A percentile compares a stretch with the other conserved stretches of the same genome.
These are phyloP conservation scores for Cutaneotrichosporon sp. DNA, from an alignment of 1,284 basidiomycete genomes.

Conservation along the genomic window DNA sequence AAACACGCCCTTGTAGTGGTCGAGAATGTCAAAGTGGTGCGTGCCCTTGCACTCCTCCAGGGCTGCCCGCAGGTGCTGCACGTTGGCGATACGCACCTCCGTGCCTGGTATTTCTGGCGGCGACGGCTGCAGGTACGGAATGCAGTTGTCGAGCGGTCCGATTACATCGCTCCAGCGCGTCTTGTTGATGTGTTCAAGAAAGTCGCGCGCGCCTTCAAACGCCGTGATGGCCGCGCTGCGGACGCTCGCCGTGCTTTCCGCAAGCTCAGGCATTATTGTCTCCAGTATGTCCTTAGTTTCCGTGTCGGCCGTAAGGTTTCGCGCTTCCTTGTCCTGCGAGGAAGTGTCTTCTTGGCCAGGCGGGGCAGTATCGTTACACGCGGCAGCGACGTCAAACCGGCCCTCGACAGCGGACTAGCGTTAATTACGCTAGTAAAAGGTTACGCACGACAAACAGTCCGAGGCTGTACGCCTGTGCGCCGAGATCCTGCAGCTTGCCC, in stretches of 20 bases:
- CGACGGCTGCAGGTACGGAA: conserved; percentile 14
- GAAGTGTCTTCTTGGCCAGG: too few species aligned
- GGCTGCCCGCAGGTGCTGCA: conserved; percentile 43
- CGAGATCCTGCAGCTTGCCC: conserved; percentile 35
- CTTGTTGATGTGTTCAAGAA: conserved; percentile 53
- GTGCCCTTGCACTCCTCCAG: conserved; percentile 49
- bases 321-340: too few species aligned
- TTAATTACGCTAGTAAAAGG: too few species aligned
- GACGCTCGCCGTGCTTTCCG: conserved; percentile 33
- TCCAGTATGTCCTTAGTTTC: too few species aligned
- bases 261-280: too few species aligned
- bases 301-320: too few species aligned
- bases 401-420: too few species aligned
- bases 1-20: conserved; percentile 52
- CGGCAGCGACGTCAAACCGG: too few species aligned
- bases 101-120: conserved; percentile 44
- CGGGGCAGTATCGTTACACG: too few species aligned
- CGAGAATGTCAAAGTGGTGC: conserved; percentile 51
- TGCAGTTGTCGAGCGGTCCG: too few species aligned
- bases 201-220: conserved; percentile 43
- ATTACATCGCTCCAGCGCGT: conserved; percentile 49
- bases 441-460: conserved; percentile 38
- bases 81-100: conserved; percentile 20
- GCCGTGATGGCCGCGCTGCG: conserved; percentile 47
- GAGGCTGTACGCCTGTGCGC: conserved; percentile 31